phyloP scores from a whole-genome alignment of 2,329 filamentous ascomycete species.

The Talaromyces sp. region DNA sequence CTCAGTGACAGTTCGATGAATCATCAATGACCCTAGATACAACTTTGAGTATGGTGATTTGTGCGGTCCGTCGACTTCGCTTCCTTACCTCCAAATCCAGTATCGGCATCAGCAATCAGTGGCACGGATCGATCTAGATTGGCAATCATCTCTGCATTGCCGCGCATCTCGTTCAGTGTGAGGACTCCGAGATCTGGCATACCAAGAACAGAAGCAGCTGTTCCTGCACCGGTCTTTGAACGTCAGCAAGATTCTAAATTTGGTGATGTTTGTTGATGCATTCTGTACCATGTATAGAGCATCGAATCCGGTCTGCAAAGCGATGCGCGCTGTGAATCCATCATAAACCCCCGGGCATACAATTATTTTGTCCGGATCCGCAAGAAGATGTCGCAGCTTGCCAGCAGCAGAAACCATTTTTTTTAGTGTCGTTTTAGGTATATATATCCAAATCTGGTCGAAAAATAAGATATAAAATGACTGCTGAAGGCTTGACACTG shows the following conservation, averaged over 20 bases:
- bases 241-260: neutral
- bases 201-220: conserved; percentile 59
- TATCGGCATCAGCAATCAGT: conserved; percentile 58
- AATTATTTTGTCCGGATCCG: conserved; percentile 44
- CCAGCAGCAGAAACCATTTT: conserved; percentile 15
- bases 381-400: conserved; percentile 41
- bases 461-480: neutral
- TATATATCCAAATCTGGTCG: neutral
- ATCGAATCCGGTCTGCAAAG: conserved; percentile 61
- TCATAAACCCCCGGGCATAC: conserved; percentile 67
- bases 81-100: conserved; percentile 48
- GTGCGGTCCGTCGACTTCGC: neutral
- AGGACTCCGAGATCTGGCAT: conserved; percentile 62
- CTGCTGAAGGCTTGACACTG: neutral
- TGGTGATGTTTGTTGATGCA: neutral
- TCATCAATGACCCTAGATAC: conserved; percentile 30
- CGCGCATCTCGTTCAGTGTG: conserved; percentile 61
- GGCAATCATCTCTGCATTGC: conserved; percentile 64
- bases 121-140: conserved; percentile 55
- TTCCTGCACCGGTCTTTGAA: conserved; percentile 60
- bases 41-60: neutral
- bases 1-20: conserved; percentile 43
- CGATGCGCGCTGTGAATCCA: conserved; percentile 63
- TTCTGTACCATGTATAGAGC: conserved; percentile 62
- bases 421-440: neutral